Conservation (phyloP, 371 early-diverging fungal species). For the Choanephora cucurbitarum region DNA sequence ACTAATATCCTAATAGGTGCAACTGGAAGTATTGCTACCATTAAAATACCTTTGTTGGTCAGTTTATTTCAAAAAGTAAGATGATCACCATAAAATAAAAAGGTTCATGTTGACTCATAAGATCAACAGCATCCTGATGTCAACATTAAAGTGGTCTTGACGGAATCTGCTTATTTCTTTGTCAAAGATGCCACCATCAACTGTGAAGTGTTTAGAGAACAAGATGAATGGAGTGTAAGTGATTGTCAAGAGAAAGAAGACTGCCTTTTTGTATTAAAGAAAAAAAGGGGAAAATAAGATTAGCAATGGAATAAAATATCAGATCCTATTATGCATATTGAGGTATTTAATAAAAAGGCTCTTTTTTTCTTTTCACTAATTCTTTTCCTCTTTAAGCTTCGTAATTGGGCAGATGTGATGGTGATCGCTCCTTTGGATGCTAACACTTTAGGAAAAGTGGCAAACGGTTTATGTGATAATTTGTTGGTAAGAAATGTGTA, state of each 20-base stretch:
- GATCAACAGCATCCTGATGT: conserved; percentile 36
- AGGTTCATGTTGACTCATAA: not conserved
- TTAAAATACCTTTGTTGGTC: conserved; percentile 82
- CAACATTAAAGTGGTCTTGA: conserved; percentile 74
- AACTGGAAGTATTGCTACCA: conserved; percentile 90
- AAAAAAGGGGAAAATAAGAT: no score
- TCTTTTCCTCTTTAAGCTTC: no score
- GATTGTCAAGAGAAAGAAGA: not conserved
- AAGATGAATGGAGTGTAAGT: conserved; percentile 85
- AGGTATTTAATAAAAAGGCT: conserved; percentile 47
- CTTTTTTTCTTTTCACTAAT: conserved; percentile 20
- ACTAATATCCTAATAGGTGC: conserved; percentile 75
- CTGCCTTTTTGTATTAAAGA: no score
- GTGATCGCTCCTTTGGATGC: conserved; percentile 93
- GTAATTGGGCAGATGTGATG: conserved; percentile 94
- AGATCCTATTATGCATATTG: conserved; percentile 95
- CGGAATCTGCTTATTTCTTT: conserved; percentile 81
- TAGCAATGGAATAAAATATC: conserved; percentile 78
- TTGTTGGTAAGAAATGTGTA: conserved; percentile 77
- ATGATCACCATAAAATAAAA: no score
- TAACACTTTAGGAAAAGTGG: conserved; percentile 91
- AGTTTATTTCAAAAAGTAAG: conserved; percentile 46
- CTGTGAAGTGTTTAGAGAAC: conserved; percentile 70
- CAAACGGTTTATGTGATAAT: conserved; percentile 94
- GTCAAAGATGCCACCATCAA: conserved; percentile 59